These are phyloP conservation scores for Glycine latifolia DNA, from an alignment of 306 rosid genomes.

Conservation along the genomic window DNA sequence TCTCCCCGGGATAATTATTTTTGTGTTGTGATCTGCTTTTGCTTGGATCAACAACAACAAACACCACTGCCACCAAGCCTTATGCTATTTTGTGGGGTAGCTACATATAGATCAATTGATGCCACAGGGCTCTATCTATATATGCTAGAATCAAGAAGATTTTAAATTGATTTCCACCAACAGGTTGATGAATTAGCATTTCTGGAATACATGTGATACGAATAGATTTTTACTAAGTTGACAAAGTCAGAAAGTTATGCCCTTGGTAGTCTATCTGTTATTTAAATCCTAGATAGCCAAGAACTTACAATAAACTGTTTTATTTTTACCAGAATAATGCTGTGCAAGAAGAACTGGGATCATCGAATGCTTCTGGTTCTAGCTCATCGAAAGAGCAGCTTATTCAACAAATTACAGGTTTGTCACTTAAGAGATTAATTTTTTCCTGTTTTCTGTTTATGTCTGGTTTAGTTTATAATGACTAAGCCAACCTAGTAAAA, in stretches of 20 bases:
- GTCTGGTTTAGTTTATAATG: slow-evolving; percentile 34
- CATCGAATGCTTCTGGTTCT: slow-evolving; percentile 69
- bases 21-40: slow-evolving; percentile 2
- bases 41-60: background rate
- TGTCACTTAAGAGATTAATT: slow-evolving; percentile 33
- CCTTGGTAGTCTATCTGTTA: slow-evolving; percentile 17
- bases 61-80: background rate
- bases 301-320: slow-evolving; percentile 35
- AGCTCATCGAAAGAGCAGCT: slow-evolving; percentile 72
- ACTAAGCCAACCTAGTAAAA: slow-evolving; percentile 11
- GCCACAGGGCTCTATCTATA: background rate
- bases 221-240: slow-evolving; percentile 14
- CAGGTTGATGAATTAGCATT: slow-evolving; percentile 16
- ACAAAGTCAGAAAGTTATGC: slow-evolving; percentile 11
- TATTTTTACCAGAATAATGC: slow-evolving; percentile 54
- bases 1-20: background rate
- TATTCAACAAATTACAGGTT: slow-evolving; percentile 62
- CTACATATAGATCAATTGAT: slow-evolving; percentile 1
- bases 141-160: slow-evolving; percentile 2
- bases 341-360: slow-evolving; percentile 60
- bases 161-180: slow-evolving; percentile 31
- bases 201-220: background rate
- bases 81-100: background rate
- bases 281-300: slow-evolving; percentile 5
- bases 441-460: background rate